These are phyloP conservation scores for Dryas drummondii DNA, from an alignment of 306 rosid species.

Conservation along the genomic window DNA sequence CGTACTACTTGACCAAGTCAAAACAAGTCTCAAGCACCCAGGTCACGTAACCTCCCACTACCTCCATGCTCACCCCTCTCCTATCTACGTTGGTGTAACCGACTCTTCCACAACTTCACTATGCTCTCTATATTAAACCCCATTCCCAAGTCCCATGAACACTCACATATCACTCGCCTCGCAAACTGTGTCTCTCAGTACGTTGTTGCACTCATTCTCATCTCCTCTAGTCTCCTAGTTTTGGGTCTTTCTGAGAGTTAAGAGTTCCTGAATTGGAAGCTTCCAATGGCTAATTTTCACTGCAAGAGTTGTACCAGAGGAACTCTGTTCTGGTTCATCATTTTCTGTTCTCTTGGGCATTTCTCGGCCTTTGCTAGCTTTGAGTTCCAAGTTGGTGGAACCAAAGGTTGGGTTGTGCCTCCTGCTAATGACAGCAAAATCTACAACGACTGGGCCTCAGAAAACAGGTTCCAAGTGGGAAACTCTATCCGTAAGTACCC, in stretches of 20 bases:
- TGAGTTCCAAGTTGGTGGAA: constrained; percentile 78
- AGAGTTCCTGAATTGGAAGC: not conserved
- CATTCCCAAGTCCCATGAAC: too few relatives aligned
- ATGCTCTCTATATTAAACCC: not conserved
- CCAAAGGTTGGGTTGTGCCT: constrained; percentile 74
- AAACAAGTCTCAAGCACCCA: not conserved
- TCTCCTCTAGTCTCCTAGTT: not conserved
- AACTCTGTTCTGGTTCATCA: not conserved
- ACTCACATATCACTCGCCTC: too few relatives aligned
- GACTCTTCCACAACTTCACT: constrained; percentile 1
- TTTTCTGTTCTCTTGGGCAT: constrained; percentile 18
- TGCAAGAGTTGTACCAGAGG: not conserved
- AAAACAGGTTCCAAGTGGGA: constrained; percentile 64
- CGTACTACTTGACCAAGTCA: not conserved
- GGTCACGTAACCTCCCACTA: constrained; percentile 24
- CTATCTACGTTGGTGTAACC: not conserved
- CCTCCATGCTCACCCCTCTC: not conserved
- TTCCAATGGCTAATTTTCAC: constrained; percentile 13
- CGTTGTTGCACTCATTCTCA: not conserved
- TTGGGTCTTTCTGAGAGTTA: not conserved
- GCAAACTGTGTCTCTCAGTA: not conserved
- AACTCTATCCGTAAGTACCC: constrained; percentile 58
- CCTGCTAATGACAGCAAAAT: constrained; percentile 53
- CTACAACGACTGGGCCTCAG: constrained; percentile 84
- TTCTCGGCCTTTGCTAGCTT: constrained; percentile 32